Conservation (phyloP, 2,329 filamentous ascomycete species). For the Paecilomyces sp. region DNA sequence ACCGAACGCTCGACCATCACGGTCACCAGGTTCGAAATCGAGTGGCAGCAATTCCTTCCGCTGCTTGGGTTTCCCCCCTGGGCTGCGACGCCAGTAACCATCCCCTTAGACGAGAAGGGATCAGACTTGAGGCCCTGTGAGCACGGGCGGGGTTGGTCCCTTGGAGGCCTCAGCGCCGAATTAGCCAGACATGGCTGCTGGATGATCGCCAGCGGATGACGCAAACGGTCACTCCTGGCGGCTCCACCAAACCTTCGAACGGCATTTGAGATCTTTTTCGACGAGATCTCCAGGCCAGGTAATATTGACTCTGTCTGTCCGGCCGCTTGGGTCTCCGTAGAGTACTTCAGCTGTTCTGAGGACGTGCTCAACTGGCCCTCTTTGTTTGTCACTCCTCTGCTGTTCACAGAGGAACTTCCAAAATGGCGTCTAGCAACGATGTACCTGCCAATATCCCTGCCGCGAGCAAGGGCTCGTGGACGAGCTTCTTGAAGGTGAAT, state of each 20-base stretch:
- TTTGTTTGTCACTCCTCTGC: background rate
- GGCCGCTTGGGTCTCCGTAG: background rate
- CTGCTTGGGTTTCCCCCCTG: background rate
- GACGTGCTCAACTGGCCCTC: background rate
- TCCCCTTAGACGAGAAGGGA: background rate
- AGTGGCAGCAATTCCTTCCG: background rate
- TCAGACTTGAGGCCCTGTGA: background rate
- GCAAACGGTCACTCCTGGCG: background rate
- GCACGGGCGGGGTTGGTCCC: background rate
- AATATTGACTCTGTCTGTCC: background rate
- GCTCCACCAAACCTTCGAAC: background rate
- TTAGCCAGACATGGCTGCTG: background rate
- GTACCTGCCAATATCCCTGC: conserved; percentile 33
- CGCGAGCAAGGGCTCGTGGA: conserved; percentile 39
- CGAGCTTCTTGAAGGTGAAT: conserved; percentile 41
- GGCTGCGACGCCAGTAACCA: background rate
- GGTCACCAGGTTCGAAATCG: background rate
- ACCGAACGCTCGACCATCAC: background rate
- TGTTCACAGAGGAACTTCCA: background rate
- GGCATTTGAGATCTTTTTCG: background rate
- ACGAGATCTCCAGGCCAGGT: background rate
- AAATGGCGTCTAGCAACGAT: conserved; percentile 23
- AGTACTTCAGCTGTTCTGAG: background rate
- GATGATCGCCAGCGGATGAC: background rate
- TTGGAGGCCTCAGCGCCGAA: background rate